Evolutionary conservation across 306 rosid species (phyloP).

Genomic region (Dryas octopetala): DNA sequence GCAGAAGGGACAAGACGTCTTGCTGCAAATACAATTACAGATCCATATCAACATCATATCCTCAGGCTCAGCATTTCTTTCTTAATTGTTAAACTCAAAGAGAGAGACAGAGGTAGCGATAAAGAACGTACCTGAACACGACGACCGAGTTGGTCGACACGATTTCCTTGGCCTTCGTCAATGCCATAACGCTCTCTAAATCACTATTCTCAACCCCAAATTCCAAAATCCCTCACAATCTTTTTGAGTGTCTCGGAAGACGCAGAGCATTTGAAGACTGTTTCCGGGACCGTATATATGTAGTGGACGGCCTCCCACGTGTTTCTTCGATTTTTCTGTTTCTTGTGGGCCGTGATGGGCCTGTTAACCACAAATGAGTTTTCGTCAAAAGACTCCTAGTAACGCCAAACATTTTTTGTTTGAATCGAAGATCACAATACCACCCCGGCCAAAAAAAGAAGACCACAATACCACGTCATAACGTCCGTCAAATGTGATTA

Average conservation of each 20-base stretch:
- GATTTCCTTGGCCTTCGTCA: constrained; percentile 76
- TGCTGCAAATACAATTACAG: constrained; percentile 40
- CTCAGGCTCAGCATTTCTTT: background rate
- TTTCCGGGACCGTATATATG: background rate
- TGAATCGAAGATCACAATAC: background rate
- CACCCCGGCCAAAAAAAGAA: too few relatives aligned
- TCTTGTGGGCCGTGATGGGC: background rate
- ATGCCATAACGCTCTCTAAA: constrained; percentile 50
- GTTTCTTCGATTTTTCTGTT: background rate
- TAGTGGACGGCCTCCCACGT: background rate
- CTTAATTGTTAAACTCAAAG: too few relatives aligned
- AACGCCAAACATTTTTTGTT: background rate
- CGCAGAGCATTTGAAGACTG: too few relatives aligned
- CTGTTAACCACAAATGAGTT: background rate
- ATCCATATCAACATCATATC: background rate
- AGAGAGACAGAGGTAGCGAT: background rate
- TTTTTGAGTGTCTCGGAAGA: background rate
- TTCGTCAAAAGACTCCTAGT: background rate
- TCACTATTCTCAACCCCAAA: background rate
- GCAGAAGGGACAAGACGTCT: constrained; percentile 68
- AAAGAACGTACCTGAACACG: constrained; percentile 63
- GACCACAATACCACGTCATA: background rate
- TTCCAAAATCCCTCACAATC: background rate
- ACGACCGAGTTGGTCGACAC: constrained; percentile 65
- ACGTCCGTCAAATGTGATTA: background rate